Percentiles rank a stretch among this genome's conserved stretches.
Conservation (phyloP, 2,329 filamentous ascomycete genomes). For the Chaetomiaceae sp. region DNA sequence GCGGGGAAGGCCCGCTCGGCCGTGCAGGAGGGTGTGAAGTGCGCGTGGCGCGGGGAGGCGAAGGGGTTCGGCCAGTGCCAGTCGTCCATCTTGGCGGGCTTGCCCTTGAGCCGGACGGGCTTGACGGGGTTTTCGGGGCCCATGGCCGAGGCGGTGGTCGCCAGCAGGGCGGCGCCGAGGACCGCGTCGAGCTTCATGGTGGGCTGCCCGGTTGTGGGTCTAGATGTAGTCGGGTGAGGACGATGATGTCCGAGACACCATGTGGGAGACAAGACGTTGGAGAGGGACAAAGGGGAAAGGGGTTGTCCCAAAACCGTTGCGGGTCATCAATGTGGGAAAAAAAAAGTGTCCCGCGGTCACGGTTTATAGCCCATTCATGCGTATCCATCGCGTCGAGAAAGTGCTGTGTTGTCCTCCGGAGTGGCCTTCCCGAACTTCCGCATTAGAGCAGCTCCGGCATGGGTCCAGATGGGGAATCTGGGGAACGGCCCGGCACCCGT, state of each 20-base stretch:
- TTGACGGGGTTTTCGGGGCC: conserved; percentile 21
- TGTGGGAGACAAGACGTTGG: no score
- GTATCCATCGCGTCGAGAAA: conserved; percentile 3
- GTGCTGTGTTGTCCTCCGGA: conserved; percentile 26
- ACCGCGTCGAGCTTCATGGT: conserved; percentile 22
- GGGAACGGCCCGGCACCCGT: background rate
- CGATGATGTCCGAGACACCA: no score
- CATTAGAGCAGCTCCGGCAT: conserved; percentile 20
- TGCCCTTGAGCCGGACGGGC: conserved; percentile 26
- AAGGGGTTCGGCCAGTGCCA: conserved; percentile 41
- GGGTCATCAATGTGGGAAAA: background rate
- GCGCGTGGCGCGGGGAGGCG: conserved; percentile 22
- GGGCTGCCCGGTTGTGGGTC: no score
- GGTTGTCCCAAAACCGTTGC: background rate
- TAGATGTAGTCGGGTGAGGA: no score
- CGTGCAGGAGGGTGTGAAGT: conserved; percentile 33
- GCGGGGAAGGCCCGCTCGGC: conserved; percentile 32
- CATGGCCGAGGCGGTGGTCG: conserved; percentile 17
- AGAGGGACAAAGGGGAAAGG: background rate
- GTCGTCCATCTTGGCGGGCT: conserved; percentile 32
- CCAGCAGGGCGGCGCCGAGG: conserved; percentile 25
- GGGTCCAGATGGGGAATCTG: conserved; percentile 12
- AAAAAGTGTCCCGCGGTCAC: background rate
- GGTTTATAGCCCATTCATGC: conserved; percentile 15
- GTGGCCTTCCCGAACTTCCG: conserved; percentile 25